phyloP scores from a whole-genome alignment of 2,329 filamentous ascomycete species.

The Pseudocercospora vitis region DNA sequence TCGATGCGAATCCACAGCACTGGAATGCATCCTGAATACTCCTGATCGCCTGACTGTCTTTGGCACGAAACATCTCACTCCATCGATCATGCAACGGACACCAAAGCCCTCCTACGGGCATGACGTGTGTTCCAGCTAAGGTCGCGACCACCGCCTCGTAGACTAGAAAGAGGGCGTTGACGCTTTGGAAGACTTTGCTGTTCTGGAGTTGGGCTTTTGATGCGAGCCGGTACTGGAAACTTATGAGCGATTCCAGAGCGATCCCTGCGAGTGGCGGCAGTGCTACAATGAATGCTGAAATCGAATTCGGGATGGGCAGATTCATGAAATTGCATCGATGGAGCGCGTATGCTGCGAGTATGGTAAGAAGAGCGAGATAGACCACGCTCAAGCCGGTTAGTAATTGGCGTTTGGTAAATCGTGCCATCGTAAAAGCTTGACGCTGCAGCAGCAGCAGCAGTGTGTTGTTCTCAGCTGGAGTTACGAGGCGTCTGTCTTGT shows the following conservation, averaged over 20 bases:
- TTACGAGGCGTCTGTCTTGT: too few relatives aligned
- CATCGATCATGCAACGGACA: constrained; percentile 61
- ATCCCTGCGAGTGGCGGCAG: constrained; percentile 47
- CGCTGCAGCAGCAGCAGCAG: too few relatives aligned
- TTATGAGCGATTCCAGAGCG: constrained; percentile 43
- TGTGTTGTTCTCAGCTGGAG: too few relatives aligned
- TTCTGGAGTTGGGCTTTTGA: constrained; percentile 27
- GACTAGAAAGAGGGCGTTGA: constrained; percentile 43
- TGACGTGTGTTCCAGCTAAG: constrained; percentile 46
- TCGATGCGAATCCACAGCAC: constrained; percentile 65
- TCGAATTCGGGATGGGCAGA: constrained; percentile 45
- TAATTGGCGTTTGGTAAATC: constrained; percentile 40
- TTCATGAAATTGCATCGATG: constrained; percentile 38
- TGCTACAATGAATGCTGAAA: constrained; percentile 44
- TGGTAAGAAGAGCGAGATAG: constrained; percentile 45
- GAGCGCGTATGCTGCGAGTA: constrained; percentile 42
- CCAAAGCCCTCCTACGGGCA: constrained; percentile 41
- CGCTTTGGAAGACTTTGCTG: constrained; percentile 37
- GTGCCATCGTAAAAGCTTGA: constrained; percentile 18
- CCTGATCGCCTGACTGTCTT: constrained; percentile 54
- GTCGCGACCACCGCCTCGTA: constrained; percentile 47
- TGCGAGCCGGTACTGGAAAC: constrained; percentile 35
- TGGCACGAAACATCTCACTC: constrained; percentile 54
- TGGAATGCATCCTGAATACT: constrained; percentile 64
- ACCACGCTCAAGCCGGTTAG: constrained; percentile 42